Conservation (phyloP, 306 rosid species). For the Pueraria montana region DNA sequence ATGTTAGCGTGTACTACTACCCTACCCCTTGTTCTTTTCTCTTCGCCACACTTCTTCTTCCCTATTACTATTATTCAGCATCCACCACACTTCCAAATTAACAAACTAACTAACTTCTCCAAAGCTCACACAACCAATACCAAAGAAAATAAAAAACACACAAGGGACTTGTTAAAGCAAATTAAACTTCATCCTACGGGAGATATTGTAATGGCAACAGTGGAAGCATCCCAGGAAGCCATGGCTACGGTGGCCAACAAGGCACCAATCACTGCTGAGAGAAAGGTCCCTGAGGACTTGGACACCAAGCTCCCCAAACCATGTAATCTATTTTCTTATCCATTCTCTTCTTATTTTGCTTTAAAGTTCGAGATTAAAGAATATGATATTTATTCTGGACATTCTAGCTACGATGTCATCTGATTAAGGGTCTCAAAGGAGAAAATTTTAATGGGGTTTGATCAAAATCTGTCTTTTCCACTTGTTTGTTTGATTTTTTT, state of each 20-base stretch:
- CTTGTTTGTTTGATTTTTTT: too few species aligned
- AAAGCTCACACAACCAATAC: neutral
- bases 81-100: neutral
- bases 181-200: too few species aligned
- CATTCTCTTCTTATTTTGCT: neutral
- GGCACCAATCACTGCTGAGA: conserved; percentile 55
- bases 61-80: conserved; percentile 44
- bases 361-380: too few species aligned
- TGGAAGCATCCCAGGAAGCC: conserved; percentile 49
- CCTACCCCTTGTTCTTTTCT: too few species aligned
- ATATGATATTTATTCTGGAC: too few species aligned
- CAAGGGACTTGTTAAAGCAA: too few species aligned
- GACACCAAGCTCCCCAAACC: conserved; percentile 72
- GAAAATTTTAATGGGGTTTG: too few species aligned
- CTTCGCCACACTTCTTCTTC: neutral
- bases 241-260: conserved; percentile 56
- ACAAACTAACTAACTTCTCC: too few species aligned
- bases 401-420: too few species aligned
- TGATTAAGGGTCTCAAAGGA: too few species aligned
- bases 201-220: neutral
- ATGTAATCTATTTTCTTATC: conserved; percentile 45
- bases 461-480: too few species aligned
- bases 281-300: conserved; percentile 49
- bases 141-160: too few species aligned
- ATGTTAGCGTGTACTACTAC: neutral